Conservation (phyloP, 2,329 filamentous ascomycete species). For the Penicillium sclerotigenum region DNA sequence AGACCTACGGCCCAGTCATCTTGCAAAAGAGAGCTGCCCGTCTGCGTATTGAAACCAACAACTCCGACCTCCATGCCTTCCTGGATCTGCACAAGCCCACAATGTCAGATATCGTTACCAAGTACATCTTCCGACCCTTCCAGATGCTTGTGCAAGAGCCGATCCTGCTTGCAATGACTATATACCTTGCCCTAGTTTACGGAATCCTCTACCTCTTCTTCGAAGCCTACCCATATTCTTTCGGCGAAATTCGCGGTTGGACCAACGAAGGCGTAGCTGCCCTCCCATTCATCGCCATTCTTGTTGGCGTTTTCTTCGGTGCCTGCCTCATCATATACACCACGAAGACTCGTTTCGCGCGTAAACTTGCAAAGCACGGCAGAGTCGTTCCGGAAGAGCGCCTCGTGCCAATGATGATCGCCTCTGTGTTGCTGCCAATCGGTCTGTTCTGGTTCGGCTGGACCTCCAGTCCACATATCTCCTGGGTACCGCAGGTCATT, state of each 20-base stretch:
- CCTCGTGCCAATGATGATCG: conserved; percentile 48
- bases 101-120: conserved; percentile 38
- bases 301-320: conserved; percentile 36
- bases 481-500: conserved; percentile 48
- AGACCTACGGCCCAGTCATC: conserved; percentile 51
- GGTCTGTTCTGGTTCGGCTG: conserved; percentile 54
- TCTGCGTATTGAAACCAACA: conserved; percentile 48
- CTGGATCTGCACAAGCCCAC: conserved; percentile 44
- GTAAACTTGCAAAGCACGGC: conserved; percentile 31
- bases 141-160: conserved; percentile 50
- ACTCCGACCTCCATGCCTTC: conserved; percentile 48
- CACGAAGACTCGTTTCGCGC: conserved; percentile 42
- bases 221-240: conserved; percentile 43
- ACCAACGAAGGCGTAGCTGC: conserved; percentile 35
- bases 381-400: conserved; percentile 43
- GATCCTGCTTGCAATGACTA: conserved; percentile 48
- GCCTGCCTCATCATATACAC: conserved; percentile 37
- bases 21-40: conserved; percentile 48
- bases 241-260: conserved; percentile 39
- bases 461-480: conserved; percentile 43
- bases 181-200: conserved; percentile 44
- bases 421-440: conserved; percentile 42
- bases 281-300: conserved; percentile 39
- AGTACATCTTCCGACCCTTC: conserved; percentile 47
- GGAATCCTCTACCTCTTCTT: conserved; percentile 40